phyloP scores from a whole-genome alignment of 306 rosid genomes.

The Rosa multiflora region DNA sequence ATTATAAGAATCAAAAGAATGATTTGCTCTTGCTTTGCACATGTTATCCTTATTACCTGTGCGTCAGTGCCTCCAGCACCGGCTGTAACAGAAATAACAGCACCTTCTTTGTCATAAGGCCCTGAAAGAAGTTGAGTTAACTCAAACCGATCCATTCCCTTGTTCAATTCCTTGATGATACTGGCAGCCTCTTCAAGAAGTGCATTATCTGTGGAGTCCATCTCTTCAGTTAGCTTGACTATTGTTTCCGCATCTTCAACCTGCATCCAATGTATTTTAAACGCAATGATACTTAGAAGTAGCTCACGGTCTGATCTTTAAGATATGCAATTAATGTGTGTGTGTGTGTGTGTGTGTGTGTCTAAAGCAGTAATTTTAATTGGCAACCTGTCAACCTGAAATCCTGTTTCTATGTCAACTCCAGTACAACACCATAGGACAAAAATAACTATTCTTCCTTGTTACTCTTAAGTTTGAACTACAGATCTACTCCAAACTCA shows the following conservation, averaged over 20 bases:
- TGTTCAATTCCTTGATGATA: slow-evolving; percentile 73
- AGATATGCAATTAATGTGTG: background rate
- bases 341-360: no score
- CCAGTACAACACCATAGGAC: background rate
- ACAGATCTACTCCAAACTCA: background rate
- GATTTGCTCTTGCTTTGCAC: slow-evolving; percentile 5
- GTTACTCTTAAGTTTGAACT: background rate
- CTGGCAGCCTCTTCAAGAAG: slow-evolving; percentile 85
- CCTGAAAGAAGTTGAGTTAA: slow-evolving; percentile 94
- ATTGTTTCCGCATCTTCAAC: slow-evolving; percentile 95
- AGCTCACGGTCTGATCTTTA: background rate
- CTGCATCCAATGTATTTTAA: slow-evolving; percentile 36
- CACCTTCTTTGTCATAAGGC: slow-evolving; percentile 94
- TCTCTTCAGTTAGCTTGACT: slow-evolving; percentile 80
- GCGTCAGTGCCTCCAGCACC: slow-evolving; percentile 99
- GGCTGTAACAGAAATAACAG: slow-evolving; percentile 76
- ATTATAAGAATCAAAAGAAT: slow-evolving; percentile 5
- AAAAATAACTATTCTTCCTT: background rate
- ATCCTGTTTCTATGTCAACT: background rate
- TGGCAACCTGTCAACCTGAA: background rate
- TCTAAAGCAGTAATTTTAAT: background rate
- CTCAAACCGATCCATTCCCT: slow-evolving; percentile 80
- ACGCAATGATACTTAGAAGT: background rate
- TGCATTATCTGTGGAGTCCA: slow-evolving; percentile 74
- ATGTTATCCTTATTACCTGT: slow-evolving; percentile 59